Evolutionary conservation across 108 stramenopile genomes (phyloP), one percentile per base, ranked within the genome.

Genomic region (Pseudonitzschia pungens): DNA sequence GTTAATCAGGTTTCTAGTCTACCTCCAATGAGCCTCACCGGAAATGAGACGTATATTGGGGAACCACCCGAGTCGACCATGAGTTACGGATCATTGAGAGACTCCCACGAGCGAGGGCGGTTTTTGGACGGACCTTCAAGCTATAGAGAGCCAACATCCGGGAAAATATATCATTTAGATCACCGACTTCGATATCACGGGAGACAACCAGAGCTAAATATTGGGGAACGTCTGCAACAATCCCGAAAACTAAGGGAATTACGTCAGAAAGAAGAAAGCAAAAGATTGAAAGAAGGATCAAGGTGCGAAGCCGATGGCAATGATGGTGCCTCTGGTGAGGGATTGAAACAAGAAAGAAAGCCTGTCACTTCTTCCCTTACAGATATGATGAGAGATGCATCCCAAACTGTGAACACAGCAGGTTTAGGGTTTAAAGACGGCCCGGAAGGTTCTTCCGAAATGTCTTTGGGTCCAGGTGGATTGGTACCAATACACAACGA

Each of bases 201-300:
- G 4, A 31, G 18, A 33, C 60, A 62, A 62, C 64, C 64, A 73
- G 43, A 56, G 42, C 29, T 76, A 6, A 71, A 70, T 15, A 72
- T 78, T 60, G 77, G 77, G 20, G 78, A 79, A 56, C 78, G 78
- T 24, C 69, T 79, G 12, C 65, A 67, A 58, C 70, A 77, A 52
- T 70, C 77, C 9, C 68, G 51, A 11, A 65, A 69, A 45, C 68
- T 51, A 0, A 58, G 69, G 27, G 68, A 69, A 36, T 1, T 31
- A 31, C 65, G 58, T 56, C 54, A 57, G 3, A 62, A 71, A 41
- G 11, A 63, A 41, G 52, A 78, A 62, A 32, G 54, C 16, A 40
- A n/a, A 40, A 42, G 18, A 18, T 8, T 62, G 58, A 18, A 71
- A 62, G 10, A 21, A 70, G n/a, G 48, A 65, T 21, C 22, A 14